These are phyloP conservation scores for Batkoa obscura DNA, from an alignment of 371 early-diverging fungal genomes.

Conservation along the genomic window DNA sequence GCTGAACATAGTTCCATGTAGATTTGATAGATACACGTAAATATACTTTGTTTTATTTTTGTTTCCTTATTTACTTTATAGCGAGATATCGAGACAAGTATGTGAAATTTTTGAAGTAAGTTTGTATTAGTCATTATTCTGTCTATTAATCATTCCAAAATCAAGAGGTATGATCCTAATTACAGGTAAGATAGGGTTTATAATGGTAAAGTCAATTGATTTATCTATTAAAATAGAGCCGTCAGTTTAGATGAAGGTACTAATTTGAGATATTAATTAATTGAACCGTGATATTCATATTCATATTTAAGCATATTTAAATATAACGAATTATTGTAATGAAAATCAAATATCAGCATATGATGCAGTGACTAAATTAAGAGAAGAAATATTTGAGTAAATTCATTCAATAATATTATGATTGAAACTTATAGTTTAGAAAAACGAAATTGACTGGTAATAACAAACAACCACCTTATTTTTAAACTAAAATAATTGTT, in stretches of 20 bases:
- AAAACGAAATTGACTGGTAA: slow-evolving; percentile 1
- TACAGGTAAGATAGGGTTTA: not conserved
- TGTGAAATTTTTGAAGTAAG: slow-evolving; percentile 3
- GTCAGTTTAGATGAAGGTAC: slow-evolving; percentile 6
- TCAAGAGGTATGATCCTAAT: slow-evolving; percentile 2
- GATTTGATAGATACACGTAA: not conserved
- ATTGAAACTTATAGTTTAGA: not conserved
- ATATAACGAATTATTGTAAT: slow-evolving; percentile 1
- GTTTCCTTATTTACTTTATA: not conserved
- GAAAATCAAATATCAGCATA: not conserved
- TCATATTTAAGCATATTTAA: not conserved
- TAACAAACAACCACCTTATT: not conserved
- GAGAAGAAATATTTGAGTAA: slow-evolving; percentile 2
- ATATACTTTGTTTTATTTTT: not conserved
- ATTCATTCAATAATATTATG: not conserved
- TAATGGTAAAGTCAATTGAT: not conserved
- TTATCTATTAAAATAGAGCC: not conserved
- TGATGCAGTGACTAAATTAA: not conserved
- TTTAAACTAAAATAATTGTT: not conserved
- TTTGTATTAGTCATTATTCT: not conserved
- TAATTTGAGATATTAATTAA: not conserved
- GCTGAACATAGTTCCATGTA: slow-evolving; percentile 1
- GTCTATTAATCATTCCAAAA: not conserved
- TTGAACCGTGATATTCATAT: not conserved
- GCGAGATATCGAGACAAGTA: not conserved